Evolutionary conservation across 352 stramenopile species (phyloP).

Genomic region (Globisporangium orthogonon): DNA sequence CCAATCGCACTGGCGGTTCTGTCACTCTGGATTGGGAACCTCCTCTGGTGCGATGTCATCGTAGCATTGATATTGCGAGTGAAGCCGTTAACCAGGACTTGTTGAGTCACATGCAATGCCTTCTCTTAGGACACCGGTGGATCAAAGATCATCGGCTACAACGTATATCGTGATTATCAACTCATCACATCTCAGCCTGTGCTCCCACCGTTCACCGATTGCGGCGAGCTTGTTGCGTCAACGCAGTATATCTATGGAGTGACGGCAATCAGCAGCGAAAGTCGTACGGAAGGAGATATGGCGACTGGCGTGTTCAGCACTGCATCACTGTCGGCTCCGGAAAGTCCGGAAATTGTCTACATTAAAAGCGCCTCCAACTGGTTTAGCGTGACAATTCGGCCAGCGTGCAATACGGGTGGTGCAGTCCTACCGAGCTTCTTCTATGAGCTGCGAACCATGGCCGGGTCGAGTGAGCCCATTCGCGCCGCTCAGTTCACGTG

Average conservation of each 20-base stretch:
- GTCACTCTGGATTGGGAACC: constrained; percentile 33
- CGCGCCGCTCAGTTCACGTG: constrained; percentile 27
- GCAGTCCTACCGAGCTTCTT: constrained; percentile 23
- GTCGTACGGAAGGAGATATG: constrained; percentile 25
- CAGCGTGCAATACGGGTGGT: constrained; percentile 36
- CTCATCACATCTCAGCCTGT: constrained; percentile 23
- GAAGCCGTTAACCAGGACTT: not conserved
- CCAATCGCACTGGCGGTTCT: constrained; percentile 32
- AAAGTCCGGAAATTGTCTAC: constrained; percentile 19
- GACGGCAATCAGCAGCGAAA: constrained; percentile 24
- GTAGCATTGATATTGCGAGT: not conserved
- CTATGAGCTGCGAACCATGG: constrained; percentile 18
- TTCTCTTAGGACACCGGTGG: constrained; percentile 26
- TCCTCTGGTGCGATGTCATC: constrained; percentile 22
- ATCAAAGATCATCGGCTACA: constrained; percentile 35
- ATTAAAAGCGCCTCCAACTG: constrained; percentile 13
- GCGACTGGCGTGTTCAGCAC: constrained; percentile 22
- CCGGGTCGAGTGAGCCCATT: constrained; percentile 1
- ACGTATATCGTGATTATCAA: constrained; percentile 51
- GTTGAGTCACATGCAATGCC: not conserved
- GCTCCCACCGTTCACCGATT: constrained; percentile 37
- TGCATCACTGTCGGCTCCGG: constrained; percentile 19
- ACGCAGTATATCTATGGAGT: constrained; percentile 46
- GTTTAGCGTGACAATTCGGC: constrained; percentile 29
- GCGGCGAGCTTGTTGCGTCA: constrained; percentile 23